Base-by-base conservation (phyloP, 2,329 filamentous ascomycete species). In the Ophiostoma sp. region DNA sequence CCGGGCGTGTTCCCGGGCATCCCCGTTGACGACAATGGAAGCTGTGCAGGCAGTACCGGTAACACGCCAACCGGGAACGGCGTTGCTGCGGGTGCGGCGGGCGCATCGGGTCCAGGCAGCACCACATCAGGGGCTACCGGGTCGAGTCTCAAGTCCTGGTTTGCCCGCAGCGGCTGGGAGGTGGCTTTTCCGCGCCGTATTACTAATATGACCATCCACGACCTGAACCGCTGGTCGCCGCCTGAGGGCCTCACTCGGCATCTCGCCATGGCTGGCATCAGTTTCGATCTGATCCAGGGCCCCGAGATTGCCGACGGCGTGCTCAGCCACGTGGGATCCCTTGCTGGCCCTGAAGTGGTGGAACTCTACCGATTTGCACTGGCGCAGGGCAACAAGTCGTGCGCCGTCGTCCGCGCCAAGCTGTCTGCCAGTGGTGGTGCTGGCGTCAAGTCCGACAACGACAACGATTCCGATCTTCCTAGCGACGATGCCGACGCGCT, bases 1-100 rank as follows among this genome's bases (percentile, higher is more conserved):
- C 94, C 94, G 0, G 91, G 89, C n/a, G 87, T 96, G 33, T 97
- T 94, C 76, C 86, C 92, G 0, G 94, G 94, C 0, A 91, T 97
- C 11, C 93, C 94, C 0, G 83, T 85, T 4, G 82, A 85, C 73
- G 81, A 83, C 67, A 80, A 44, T n/a, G 67, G 68, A 48, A 68
- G 69, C 69, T 69, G 67, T 33, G 68, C 70, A 0, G 69, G 70
- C 20, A 73, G 71, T 33, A 66, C 68, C 1, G 66, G 52, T 8
- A 70, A 69, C 60, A 72, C 72, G 4, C 69, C 72, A 0, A 68
- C n/a, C 17, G 68, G 67, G 2, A 57, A 20, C 4, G 67, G 41
- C 15, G 39, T 48, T 13, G 60, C 39, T 33, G 44, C 33, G 41
- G 54, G 41, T 13, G 60, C 39, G 23, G 41, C 44, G 33, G 41